These are phyloP conservation scores for Eucalyptus regnans DNA, from an alignment of 345 rosid genomes.

Conservation along the genomic window DNA sequence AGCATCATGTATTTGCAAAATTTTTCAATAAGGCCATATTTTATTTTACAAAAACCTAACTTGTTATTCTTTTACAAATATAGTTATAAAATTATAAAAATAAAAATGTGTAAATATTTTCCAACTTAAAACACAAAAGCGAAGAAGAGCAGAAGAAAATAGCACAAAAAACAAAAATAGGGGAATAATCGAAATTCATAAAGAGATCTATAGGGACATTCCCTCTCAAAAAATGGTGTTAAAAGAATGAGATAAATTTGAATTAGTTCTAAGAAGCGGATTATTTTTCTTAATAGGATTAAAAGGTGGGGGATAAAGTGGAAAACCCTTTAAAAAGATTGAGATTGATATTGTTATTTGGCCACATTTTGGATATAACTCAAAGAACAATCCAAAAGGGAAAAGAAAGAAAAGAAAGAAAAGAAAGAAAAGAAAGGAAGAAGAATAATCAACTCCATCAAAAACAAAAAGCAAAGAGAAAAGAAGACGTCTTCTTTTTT, in stretches of 20 bases:
- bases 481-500: neutral
- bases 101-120: neutral
- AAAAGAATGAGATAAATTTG: neutral
- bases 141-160: neutral
- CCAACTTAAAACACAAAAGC: neutral
- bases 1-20: neutral
- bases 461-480: neutral
- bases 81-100: neutral
- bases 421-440: neutral
- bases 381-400: neutral
- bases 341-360: neutral
- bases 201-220: neutral
- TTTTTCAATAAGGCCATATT: neutral
- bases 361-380: neutral
- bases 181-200: neutral
- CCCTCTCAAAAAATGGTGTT: neutral
- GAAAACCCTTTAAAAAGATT: neutral
- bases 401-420: too few species aligned
- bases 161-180: neutral
- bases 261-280: neutral
- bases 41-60: neutral
- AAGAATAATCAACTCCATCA: neutral
- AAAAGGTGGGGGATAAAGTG: neutral
- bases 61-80: neutral
- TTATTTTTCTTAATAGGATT: neutral